Conservation (phyloP, 305 asterid species). For the Rubia peregrina region DNA sequence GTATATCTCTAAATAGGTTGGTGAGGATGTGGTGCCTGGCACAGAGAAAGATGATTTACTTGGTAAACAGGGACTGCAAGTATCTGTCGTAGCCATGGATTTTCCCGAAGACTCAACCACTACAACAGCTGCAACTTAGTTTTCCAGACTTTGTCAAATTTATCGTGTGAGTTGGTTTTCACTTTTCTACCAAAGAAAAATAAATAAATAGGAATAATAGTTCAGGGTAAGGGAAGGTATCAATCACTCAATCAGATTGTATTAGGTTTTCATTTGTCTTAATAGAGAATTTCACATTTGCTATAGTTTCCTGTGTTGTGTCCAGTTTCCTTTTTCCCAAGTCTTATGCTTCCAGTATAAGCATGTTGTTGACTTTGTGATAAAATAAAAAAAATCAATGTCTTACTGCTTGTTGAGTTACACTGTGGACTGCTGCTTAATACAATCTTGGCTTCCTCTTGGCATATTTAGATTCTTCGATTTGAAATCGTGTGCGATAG, state of each 20-base stretch:
- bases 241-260: background rate
- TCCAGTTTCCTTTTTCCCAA: background rate
- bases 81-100: conserved; percentile 5
- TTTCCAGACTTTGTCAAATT: background rate
- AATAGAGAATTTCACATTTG: background rate
- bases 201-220: background rate
- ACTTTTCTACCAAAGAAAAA: background rate
- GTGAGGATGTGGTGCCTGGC: conserved; percentile 16
- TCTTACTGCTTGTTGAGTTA: background rate
- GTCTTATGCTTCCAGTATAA: background rate
- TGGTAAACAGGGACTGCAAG: conserved; percentile 11
- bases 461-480: background rate
- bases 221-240: background rate
- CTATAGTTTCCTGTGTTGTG: background rate
- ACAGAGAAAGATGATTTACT: conserved; percentile 14
- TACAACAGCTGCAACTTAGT: conserved; percentile 12
- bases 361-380: background rate
- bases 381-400: background rate
- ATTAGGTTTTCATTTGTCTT: background rate
- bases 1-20: conserved; percentile 17
- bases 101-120: conserved; percentile 2
- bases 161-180: background rate
- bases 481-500: background rate
- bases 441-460: background rate
- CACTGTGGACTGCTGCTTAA: background rate